Evolutionary conservation across 2,329 filamentous ascomycete genomes (phyloP).

Genomic region (Geosmithia morbida): DNA sequence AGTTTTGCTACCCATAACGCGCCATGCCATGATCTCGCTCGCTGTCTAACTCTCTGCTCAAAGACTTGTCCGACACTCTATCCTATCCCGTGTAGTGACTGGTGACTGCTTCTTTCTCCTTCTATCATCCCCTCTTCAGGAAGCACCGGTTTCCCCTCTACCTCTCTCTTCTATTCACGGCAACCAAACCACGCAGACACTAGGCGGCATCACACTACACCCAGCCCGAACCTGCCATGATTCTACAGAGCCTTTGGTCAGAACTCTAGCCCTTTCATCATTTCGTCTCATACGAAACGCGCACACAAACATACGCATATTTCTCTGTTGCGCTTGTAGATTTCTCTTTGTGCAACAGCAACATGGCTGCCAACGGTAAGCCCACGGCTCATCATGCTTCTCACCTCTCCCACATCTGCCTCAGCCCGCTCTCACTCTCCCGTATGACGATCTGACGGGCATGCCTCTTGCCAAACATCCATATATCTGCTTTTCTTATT

Average conservation of each 20-base stretch:
- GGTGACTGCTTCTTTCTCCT: neutral
- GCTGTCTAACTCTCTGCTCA: neutral
- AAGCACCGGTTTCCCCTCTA: neutral
- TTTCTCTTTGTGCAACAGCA: neutral
- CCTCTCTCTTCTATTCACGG: neutral
- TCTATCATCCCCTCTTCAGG: neutral
- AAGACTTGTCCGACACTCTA: neutral
- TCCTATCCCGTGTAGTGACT: neutral
- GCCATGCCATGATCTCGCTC: neutral
- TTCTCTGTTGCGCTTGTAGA: neutral
- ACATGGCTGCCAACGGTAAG: conserved; percentile 4
- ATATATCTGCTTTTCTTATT: neutral
- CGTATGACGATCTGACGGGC: neutral
- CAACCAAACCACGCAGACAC: neutral
- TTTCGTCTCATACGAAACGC: neutral
- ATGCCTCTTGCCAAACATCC: neutral
- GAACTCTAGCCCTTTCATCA: neutral
- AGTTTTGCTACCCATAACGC: neutral
- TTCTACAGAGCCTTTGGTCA: neutral
- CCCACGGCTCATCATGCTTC: neutral
- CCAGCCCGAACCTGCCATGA: neutral
- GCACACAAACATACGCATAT: neutral
- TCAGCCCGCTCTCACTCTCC: neutral
- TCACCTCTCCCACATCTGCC: neutral
- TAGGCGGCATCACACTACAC: neutral